Evolutionary conservation across 805 yeast genomes (phyloP).

Genomic region (Starmerella roubikii): DNA sequence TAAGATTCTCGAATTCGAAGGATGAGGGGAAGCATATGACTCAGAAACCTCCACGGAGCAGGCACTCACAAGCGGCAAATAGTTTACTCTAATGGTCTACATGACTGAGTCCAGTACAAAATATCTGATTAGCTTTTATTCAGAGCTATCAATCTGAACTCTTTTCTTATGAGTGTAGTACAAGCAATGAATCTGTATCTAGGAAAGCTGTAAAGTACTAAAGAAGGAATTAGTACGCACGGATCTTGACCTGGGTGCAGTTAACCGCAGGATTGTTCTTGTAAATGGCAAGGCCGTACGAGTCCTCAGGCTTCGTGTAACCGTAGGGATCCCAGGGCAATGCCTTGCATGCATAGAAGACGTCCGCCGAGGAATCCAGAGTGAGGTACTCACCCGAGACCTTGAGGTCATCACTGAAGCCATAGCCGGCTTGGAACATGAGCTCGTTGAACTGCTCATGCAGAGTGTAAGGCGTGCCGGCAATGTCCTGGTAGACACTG

Average conservation of each 20-base stretch:
- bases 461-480: neutral
- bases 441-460: neutral
- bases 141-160: no score
- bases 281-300: conserved; percentile 4
- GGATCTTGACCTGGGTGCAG: conserved; percentile 11
- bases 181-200: no score
- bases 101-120: no score
- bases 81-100: no score
- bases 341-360: conserved; percentile 12
- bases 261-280: conserved; percentile 1
- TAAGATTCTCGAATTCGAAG: no score
- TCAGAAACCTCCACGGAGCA: no score
- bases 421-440: conserved; percentile 1
- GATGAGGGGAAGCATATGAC: no score
- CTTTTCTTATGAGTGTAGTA: no score
- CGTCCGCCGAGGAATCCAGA: conserved; percentile 5
- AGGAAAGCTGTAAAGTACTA: no score
- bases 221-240: no score
- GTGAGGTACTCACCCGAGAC: conserved; percentile 5
- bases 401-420: neutral
- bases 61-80: no score
- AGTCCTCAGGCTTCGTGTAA: neutral
- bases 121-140: no score
- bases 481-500: neutral
- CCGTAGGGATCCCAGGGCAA: conserved; percentile 11